Base-by-base conservation (phyloP, 148 eudicot species). In the Bassia scoparia region DNA sequence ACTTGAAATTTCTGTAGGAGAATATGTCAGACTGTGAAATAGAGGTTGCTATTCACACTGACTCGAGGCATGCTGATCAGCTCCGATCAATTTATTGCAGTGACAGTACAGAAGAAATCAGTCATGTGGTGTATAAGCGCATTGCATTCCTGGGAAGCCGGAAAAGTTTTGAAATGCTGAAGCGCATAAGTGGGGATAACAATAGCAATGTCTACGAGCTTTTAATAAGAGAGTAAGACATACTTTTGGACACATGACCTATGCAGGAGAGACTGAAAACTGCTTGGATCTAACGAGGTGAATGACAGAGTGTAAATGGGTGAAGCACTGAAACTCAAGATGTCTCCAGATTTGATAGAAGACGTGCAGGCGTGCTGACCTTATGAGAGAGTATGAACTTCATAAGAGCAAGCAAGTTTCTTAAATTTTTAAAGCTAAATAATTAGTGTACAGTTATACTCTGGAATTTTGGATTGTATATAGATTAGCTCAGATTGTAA, bases 131-230 rank as follows among this genome's bases (percentile, higher is more conserved):
- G 73, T 84, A 87, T 80, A 94, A 89, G 75, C 88, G 92, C 69
- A 85, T 91, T 30, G 89, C 91, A 49, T 83, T 94, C 79, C 73
- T 94, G 61, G 98, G 98, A 61, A 94, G 93, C 64, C 93, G 98
- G 24, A 91, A 58, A 83, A 87, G 87, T 81, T 91, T 89, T 71
- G 98, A 94, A 84, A 91, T 85, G 96, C 79, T 94, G 82, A 94
- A 91, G 83, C 97, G 97, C 64, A 87, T 91, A 17, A 76, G 81
- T 52, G 93, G 97, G 71, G 93, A 91, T 76, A 88, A 91, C 79
- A 82, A 73, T 53, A 80, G 87, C 75, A 94, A 84, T 74, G 93
- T 89, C 10, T 94, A 94, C 73, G 98, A 94, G 78, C 68, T 91
- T 79, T 74, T 89, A 71, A 78, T 88, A 68, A 87, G 88, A 72